phyloP scores from a whole-genome alignment of 148 eudicot genomes.

The Fagopyrum esculentum region DNA sequence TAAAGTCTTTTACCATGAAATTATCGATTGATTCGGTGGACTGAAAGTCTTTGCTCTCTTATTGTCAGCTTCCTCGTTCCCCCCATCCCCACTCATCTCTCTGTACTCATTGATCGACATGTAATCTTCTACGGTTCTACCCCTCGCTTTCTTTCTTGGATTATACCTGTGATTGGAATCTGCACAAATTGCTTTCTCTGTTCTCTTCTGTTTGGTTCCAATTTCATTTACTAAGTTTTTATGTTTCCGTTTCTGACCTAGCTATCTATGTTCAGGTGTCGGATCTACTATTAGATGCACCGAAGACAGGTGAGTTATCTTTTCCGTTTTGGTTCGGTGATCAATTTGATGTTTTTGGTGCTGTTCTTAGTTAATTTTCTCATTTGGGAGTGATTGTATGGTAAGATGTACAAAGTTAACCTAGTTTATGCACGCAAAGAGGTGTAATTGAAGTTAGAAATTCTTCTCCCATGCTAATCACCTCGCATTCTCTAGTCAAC shows the following conservation, averaged over 20 bases:
- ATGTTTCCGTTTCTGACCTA: constrained; percentile 7
- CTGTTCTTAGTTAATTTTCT: background rate
- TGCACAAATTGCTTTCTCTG: background rate
- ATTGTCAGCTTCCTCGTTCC: background rate
- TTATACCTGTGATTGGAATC: background rate
- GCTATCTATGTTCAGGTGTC: background rate
- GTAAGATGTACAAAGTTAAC: background rate
- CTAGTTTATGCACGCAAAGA: background rate
- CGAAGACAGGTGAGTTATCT: background rate
- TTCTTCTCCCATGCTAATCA: background rate
- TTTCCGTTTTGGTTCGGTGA: background rate
- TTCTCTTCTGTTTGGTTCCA: background rate
- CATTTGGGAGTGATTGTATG: background rate
- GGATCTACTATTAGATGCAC: background rate
- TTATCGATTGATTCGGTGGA: constrained; percentile 2
- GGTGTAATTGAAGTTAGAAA: background rate
- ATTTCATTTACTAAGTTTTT: background rate
- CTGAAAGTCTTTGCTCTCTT: background rate
- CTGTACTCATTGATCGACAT: background rate
- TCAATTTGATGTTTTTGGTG: constrained; percentile 3
- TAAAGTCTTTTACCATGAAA: background rate
- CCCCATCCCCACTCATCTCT: background rate
- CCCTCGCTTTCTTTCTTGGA: background rate
- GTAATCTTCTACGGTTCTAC: background rate
- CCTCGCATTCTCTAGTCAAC: background rate